phyloP scores from a whole-genome alignment of 169 alveolate species.

The Plasmodium reichenowi region DNA sequence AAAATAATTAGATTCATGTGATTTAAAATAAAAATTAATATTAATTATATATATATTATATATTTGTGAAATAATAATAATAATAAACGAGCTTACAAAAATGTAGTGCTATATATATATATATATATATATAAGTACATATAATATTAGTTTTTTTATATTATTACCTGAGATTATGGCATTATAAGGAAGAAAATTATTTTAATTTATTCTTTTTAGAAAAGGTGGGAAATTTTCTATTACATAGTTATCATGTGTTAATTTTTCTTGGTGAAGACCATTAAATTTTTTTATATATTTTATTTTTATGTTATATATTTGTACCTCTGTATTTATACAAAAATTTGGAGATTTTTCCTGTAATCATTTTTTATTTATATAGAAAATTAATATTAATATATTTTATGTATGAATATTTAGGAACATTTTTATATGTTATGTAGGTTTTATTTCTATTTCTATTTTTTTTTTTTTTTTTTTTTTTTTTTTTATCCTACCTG shows the following conservation, averaged over 20 bases:
- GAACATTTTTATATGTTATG: not conserved
- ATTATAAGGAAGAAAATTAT: not conserved
- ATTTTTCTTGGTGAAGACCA: not conserved
- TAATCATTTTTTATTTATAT: constrained; percentile 15
- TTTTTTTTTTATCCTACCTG: constrained; percentile 17
- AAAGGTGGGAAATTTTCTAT: constrained; percentile 71
- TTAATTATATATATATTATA: too few relatives aligned
- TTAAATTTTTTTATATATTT: not conserved
- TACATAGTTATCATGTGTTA: constrained; percentile 9
- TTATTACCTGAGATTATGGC: too few relatives aligned
- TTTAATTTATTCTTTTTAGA: constrained; percentile 49
- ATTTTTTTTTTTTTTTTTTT: not conserved
- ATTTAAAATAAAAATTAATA: too few relatives aligned
- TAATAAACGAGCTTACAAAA: too few relatives aligned
- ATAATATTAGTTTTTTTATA: too few relatives aligned
- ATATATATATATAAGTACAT: too few relatives aligned
- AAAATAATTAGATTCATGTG: too few relatives aligned
- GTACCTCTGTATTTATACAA: constrained; percentile 26
- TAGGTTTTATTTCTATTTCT: not conserved
- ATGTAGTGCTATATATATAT: too few relatives aligned
- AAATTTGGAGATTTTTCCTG: constrained; percentile 75
- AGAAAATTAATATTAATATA: not conserved
- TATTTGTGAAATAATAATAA: too few relatives aligned
- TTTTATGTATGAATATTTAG: not conserved
- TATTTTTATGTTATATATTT: constrained; percentile 20